Evolutionary conservation across 2,329 filamentous ascomycete species (phyloP).

Genomic region (Phyllosticta ampelicida): DNA sequence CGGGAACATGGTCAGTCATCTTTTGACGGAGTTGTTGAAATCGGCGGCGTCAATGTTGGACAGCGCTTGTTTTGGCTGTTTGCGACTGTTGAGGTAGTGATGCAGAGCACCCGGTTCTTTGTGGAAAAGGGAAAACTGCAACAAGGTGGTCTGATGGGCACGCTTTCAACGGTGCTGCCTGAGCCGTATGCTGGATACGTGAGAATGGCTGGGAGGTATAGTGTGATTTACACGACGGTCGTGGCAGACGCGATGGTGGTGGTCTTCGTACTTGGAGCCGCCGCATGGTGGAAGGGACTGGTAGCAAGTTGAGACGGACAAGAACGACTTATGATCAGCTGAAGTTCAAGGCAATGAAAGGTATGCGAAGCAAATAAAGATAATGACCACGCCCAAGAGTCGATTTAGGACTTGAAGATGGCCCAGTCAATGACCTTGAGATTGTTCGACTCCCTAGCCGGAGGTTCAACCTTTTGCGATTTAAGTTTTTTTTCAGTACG

Average conservation of each 20-base stretch:
- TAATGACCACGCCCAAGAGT: not conserved
- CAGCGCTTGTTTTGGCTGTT: slow-evolving; percentile 68
- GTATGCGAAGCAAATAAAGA: not conserved
- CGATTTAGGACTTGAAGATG: not conserved
- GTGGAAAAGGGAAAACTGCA: slow-evolving; percentile 51
- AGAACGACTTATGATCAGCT: not conserved
- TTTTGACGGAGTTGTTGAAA: slow-evolving; percentile 23
- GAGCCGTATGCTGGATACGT: slow-evolving; percentile 52
- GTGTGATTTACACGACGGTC: slow-evolving; percentile 60
- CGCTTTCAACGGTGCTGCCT: slow-evolving; percentile 54
- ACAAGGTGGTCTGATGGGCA: slow-evolving; percentile 53
- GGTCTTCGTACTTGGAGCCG: slow-evolving; percentile 60
- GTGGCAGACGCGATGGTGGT: slow-evolving; percentile 63
- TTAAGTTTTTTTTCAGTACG: not conserved
- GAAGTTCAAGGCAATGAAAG: not conserved
- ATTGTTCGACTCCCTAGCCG: not conserved
- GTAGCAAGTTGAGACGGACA: slow-evolving; percentile 4
- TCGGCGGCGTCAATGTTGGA: slow-evolving; percentile 27
- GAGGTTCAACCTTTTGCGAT: not conserved
- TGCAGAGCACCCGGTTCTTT: slow-evolving; percentile 62
- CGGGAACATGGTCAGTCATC: slow-evolving; percentile 29
- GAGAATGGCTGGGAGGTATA: slow-evolving; percentile 52
- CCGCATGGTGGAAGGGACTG: slow-evolving; percentile 38
- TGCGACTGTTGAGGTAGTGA: slow-evolving; percentile 60
- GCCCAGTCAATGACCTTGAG: not conserved